Evolutionary conservation across 2,329 filamentous ascomycete species (phyloP).

Genomic region (Stagonosporopsis rhizophila): DNA sequence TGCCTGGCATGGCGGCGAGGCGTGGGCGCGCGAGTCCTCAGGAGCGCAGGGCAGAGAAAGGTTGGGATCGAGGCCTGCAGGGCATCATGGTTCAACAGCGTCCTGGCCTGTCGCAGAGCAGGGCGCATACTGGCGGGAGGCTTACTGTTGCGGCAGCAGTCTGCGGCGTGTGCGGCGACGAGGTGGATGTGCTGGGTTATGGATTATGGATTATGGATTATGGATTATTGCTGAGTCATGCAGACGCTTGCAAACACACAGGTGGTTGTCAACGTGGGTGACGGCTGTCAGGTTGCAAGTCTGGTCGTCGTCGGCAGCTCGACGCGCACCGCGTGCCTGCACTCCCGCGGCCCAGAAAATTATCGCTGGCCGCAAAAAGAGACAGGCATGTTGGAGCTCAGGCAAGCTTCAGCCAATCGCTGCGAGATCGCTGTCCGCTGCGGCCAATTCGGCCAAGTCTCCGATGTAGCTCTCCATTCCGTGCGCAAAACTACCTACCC

Average conservation of each 20-base stretch:
- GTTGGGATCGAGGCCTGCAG: constrained; percentile 36
- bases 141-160: background rate
- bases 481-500: constrained; percentile 30
- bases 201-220: background rate
- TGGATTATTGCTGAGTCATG: constrained; percentile 8
- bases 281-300: constrained; percentile 9
- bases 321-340: background rate
- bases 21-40: constrained; percentile 26
- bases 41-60: constrained; percentile 47
- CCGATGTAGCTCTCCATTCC: constrained; percentile 29
- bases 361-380: constrained; percentile 27
- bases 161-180: background rate
- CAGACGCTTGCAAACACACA: too few relatives aligned
- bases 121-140: constrained; percentile 38
- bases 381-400: constrained; percentile 18
- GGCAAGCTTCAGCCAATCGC: constrained; percentile 25
- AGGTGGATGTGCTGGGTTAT: background rate
- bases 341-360: constrained; percentile 28
- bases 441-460: constrained; percentile 14
- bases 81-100: constrained; percentile 35
- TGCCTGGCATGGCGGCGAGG: constrained; percentile 16
- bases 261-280: too few relatives aligned
- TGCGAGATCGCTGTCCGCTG: constrained; percentile 19
- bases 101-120: constrained; percentile 38
- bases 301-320: background rate